These are phyloP conservation scores for Xylaria sp. DNA, from an alignment of 2,329 filamentous ascomycete genomes.

Conservation along the genomic window DNA sequence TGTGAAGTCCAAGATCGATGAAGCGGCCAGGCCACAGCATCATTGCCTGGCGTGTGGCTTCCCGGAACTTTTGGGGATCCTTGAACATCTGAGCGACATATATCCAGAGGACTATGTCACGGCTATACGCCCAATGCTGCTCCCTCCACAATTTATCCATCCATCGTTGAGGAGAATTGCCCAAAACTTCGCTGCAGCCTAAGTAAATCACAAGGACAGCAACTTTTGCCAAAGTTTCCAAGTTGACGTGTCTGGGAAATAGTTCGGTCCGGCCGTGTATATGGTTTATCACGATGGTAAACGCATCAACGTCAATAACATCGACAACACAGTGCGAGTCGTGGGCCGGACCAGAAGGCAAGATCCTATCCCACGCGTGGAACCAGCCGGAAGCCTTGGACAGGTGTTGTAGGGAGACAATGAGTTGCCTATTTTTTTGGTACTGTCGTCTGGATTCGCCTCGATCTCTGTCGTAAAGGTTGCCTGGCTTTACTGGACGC, in stretches of 20 bases:
- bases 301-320: slow-evolving; percentile 4
- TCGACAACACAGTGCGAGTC: not conserved
- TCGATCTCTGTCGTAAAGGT: too few relatives aligned
- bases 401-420: too few relatives aligned
- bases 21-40: not conserved
- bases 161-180: not conserved
- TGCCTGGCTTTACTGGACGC: too few relatives aligned
- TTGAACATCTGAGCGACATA: not conserved
- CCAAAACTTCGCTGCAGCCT: not conserved
- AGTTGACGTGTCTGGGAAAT: not conserved
- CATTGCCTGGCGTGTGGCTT: not conserved
- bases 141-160: not conserved
- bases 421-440: too few relatives aligned
- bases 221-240: slow-evolving; percentile 5
- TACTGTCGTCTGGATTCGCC: too few relatives aligned
- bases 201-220: not conserved
- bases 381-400: too few relatives aligned
- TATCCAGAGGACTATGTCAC: slow-evolving; percentile 5
- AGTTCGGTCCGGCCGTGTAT: not conserved
- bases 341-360: too few relatives aligned
- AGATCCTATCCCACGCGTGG: too few relatives aligned
- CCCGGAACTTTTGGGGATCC: not conserved
- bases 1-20: not conserved
- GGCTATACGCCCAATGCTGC: not conserved
- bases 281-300: not conserved